Conservation (phyloP, 1,284 basidiomycete genomes). For the Anthracocystis walkeri region DNA sequence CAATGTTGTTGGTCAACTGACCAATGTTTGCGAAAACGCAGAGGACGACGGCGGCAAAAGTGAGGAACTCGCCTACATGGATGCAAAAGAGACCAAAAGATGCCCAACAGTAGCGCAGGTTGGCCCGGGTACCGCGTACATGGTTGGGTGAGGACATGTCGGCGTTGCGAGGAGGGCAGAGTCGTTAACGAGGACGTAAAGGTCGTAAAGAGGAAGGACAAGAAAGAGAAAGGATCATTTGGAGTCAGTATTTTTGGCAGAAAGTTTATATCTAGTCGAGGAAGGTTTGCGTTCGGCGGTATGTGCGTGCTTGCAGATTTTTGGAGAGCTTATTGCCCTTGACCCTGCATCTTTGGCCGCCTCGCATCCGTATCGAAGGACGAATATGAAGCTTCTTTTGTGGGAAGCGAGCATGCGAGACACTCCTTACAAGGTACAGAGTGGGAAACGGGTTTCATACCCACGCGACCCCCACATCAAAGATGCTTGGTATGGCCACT, state of each 20-base stretch:
- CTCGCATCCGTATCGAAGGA: background rate
- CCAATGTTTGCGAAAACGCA: conserved; percentile 65
- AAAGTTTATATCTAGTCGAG: conserved; percentile 1
- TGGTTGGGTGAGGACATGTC: conserved; percentile 10
- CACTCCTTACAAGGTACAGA: background rate
- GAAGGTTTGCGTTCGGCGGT: background rate
- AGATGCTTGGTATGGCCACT: background rate
- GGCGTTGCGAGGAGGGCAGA: background rate
- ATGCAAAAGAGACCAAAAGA: conserved; percentile 33
- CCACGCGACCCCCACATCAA: background rate
- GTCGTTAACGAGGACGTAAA: background rate
- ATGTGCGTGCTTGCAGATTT: background rate
- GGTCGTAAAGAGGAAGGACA: background rate
- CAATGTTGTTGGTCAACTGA: conserved; percentile 65
- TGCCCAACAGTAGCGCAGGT: conserved; percentile 21
- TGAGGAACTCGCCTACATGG: conserved; percentile 63
- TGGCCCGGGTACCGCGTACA: conserved; percentile 3
- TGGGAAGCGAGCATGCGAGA: background rate
- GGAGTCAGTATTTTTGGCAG: conserved; percentile 5
- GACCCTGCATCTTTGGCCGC: conserved; percentile 4
- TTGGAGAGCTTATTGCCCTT: background rate
- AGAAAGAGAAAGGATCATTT: background rate
- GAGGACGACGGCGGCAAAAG: conserved; percentile 63
- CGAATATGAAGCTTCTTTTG: background rate
- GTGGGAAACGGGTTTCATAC: background rate